phyloP scores from a whole-genome alignment of 345 rosid genomes.

The Camelina neglecta region DNA sequence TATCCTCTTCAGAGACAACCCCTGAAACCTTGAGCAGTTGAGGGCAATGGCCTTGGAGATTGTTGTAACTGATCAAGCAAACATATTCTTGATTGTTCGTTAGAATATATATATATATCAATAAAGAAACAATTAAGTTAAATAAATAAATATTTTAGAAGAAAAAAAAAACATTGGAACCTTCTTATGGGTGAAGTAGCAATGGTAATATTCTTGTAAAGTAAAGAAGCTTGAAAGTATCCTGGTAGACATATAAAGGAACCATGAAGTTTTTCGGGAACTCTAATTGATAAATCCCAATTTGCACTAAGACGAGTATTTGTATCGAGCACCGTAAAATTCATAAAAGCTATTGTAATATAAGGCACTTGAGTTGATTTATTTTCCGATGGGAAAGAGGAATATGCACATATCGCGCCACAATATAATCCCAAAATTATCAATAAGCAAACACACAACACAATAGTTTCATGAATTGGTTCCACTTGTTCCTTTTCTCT shows the following conservation, averaged over 20 bases:
- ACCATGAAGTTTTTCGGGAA: neutral
- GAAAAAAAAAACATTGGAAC: neutral
- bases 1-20: neutral
- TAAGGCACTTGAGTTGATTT: neutral
- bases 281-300: neutral
- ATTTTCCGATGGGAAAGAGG: neutral
- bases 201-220: neutral
- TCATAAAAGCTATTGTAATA: neutral
- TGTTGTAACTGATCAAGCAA: neutral
- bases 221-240: neutral
- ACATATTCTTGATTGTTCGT: neutral
- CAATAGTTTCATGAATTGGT: too few species aligned
- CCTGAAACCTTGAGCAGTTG: neutral
- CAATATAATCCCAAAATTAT: neutral
- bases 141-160: too few species aligned
- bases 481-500: too few species aligned
- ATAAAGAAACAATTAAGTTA: too few species aligned
- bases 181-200: neutral
- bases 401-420: neutral
- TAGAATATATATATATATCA: too few species aligned
- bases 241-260: neutral
- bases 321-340: neutral
- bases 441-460: neutral
- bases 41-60: neutral
- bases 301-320: neutral